These are phyloP conservation scores for Psophocarpus tetragonolobus DNA, from an alignment of 306 rosid species.

Conservation along the genomic window DNA sequence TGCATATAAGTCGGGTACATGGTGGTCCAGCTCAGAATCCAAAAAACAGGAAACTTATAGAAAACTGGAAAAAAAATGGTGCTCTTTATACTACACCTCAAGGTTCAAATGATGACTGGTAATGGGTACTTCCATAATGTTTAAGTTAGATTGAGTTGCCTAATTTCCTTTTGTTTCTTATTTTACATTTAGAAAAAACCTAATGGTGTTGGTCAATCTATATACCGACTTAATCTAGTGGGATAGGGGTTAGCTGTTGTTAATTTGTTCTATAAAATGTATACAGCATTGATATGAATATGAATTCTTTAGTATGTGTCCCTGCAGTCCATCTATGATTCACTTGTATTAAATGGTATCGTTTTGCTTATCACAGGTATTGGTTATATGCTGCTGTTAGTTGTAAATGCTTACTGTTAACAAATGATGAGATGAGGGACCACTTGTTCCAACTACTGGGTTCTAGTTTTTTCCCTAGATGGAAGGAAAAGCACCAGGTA, in stretches of 20 bases:
- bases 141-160: constrained; percentile 32
- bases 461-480: constrained; percentile 83
- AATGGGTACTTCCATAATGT: constrained; percentile 25
- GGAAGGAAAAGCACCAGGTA: constrained; percentile 99
- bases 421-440: constrained; percentile 99
- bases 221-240: background rate
- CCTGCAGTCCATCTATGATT: background rate
- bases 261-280: constrained; percentile 13
- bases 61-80: constrained; percentile 65
- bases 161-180: background rate
- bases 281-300: background rate
- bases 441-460: constrained; percentile 93
- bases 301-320: constrained; percentile 8
- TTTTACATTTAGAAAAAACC: background rate
- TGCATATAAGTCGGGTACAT: constrained; percentile 72
- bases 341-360: constrained; percentile 1
- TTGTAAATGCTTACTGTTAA: constrained; percentile 72
- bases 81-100: constrained; percentile 82
- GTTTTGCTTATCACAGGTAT: constrained; percentile 57
- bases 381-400: constrained; percentile 95
- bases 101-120: constrained; percentile 97
- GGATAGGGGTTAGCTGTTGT: background rate
- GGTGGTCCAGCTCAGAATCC: constrained; percentile 75
- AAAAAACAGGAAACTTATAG: constrained; percentile 65
- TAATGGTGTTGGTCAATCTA: background rate